phyloP scores from a whole-genome alignment of 192 early-diverging fungal species.

The Bifiguratus adelaidae region DNA sequence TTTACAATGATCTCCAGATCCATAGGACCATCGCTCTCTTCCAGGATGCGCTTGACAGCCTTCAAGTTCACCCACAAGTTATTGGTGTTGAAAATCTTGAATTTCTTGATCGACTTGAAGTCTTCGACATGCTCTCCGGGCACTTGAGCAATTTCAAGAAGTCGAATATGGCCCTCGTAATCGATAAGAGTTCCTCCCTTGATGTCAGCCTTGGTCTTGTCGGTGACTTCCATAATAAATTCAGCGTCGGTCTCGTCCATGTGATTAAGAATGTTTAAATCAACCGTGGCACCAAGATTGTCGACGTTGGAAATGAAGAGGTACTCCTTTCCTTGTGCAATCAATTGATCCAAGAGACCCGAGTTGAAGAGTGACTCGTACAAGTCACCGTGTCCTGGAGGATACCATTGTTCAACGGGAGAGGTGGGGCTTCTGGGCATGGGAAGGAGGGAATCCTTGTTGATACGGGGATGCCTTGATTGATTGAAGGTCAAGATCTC shows the following conservation, averaged over 20 bases:
- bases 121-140: conserved; percentile 93
- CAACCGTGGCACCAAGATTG: conserved; percentile 96
- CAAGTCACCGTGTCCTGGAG: conserved; percentile 97
- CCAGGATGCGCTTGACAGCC: conserved; percentile 80
- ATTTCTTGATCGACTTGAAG: conserved; percentile 99
- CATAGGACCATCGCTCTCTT: conserved; percentile 54
- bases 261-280: conserved; percentile 84
- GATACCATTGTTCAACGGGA: conserved; percentile 77
- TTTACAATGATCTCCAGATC: conserved; percentile 96
- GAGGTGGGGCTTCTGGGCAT: conserved; percentile 56
- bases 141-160: conserved; percentile 99
- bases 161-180: conserved; percentile 86
- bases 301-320: conserved; percentile 99
- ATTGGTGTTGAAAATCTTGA: conserved; percentile 99
- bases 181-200: conserved; percentile 99
- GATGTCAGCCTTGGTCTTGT: conserved; percentile 99
- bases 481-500: conserved; percentile 98
- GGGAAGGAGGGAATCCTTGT: conserved; percentile 87
- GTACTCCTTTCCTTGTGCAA: conserved; percentile 96
- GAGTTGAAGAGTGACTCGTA: conserved; percentile 91
- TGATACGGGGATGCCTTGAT: conserved; percentile 85
- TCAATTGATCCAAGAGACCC: conserved; percentile 85
- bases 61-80: conserved; percentile 81
- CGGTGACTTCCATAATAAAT: conserved; percentile 98
- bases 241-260: conserved; percentile 80